These are phyloP conservation scores for Arthroderma uncinatum DNA, from an alignment of 2,329 filamentous ascomycete genomes.

Conservation along the genomic window DNA sequence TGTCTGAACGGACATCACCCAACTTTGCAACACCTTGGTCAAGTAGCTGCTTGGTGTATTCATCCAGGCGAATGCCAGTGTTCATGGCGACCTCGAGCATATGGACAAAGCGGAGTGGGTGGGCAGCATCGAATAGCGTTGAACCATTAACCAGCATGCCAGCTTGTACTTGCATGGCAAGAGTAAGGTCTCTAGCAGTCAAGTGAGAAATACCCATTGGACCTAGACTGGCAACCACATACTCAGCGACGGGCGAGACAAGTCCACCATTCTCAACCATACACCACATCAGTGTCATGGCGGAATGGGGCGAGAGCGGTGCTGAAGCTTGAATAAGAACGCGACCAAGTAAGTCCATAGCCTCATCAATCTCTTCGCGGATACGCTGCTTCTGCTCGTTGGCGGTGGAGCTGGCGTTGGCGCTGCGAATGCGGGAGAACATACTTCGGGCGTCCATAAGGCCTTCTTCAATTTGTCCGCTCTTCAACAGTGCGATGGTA, in stretches of 20 bases:
- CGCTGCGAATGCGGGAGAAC: conserved; percentile 69
- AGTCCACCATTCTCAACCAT: conserved; percentile 57
- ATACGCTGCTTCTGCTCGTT: conserved; percentile 43
- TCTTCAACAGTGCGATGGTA: conserved; percentile 72
- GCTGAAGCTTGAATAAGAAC: conserved; percentile 45
- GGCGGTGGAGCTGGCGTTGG: conserved; percentile 33
- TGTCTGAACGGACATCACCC: conserved; percentile 35
- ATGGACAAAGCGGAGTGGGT: conserved; percentile 50
- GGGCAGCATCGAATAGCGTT: conserved; percentile 43
- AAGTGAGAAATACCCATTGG: conserved; percentile 49
- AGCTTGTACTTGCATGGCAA: conserved; percentile 51
- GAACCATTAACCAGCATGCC: conserved; percentile 33
- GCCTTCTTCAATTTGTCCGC: conserved; percentile 72
- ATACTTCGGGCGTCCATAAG: conserved; percentile 69
- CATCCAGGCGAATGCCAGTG: conserved; percentile 43
- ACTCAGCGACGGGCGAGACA: conserved; percentile 48
- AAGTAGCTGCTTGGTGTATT: conserved; percentile 45
- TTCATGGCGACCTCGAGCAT: conserved; percentile 48
- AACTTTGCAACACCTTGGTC: conserved; percentile 48
- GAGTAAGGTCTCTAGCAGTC: conserved; percentile 40
- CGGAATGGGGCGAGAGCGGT: conserved; percentile 43
- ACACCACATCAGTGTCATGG: conserved; percentile 50
- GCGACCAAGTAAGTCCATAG: conserved; percentile 56
- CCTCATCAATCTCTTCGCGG: conserved; percentile 76
- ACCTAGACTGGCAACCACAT: conserved; percentile 50